Conservation (phyloP, 768 basidiomycete species). For the Boletus sp. region DNA sequence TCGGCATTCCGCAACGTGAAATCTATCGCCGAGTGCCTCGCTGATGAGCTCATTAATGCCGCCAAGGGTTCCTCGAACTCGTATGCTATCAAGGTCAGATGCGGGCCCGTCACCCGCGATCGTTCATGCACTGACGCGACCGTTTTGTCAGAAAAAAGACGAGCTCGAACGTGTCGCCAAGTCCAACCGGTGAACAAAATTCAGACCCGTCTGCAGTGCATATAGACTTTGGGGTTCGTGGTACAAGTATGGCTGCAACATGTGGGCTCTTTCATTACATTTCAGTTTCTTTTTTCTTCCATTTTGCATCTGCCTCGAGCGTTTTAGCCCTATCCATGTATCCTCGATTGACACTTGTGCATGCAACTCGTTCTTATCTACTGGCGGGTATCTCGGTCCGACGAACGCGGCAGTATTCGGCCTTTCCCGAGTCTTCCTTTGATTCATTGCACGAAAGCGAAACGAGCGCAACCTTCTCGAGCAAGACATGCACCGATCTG, state of each 20-base stretch:
- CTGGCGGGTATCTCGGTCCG: not conserved
- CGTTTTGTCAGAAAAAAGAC: conserved; percentile 79
- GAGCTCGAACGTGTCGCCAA: conserved; percentile 99
- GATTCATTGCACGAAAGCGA: conserved; percentile 1
- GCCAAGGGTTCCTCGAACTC: conserved; percentile 99
- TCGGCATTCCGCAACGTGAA: conserved; percentile 99
- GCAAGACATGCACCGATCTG: not conserved
- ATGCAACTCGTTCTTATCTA: conserved; percentile 5
- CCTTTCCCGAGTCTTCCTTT: conserved; percentile 14
- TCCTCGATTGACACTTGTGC: conserved; percentile 8
- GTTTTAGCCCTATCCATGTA: conserved; percentile 20
- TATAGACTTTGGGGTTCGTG: conserved; percentile 7
- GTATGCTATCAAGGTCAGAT: conserved; percentile 92
- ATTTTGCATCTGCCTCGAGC: conserved; percentile 10
- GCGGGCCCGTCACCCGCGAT: not conserved
- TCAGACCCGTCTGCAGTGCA: not conserved
- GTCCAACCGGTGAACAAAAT: conserved; percentile 91
- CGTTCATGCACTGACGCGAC: conserved; percentile 1
- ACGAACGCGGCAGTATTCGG: not conserved
- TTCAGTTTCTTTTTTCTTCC: conserved; percentile 2
- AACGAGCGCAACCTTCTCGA: not conserved
- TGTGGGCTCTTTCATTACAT: conserved; percentile 18
- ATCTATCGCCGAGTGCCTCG: conserved; percentile 97
- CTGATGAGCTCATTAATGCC: conserved; percentile 99
- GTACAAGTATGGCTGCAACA: conserved; percentile 22